Evolutionary conservation across 345 rosid genomes (phyloP).

Genomic region (Eucalyptus virginea): DNA sequence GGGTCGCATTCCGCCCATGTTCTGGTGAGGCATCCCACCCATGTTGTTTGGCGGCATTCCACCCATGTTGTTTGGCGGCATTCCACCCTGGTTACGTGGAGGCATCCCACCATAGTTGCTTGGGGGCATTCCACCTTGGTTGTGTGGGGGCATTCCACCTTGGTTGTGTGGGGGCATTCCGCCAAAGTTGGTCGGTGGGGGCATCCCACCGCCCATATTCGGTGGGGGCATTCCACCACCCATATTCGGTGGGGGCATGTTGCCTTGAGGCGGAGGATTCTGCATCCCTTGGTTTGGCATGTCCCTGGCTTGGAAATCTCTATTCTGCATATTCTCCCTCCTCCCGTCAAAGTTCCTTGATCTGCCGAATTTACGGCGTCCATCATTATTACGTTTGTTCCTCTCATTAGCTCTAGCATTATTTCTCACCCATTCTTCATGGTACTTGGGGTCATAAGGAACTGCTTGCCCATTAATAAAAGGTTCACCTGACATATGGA

Average conservation of each 20-base stretch:
- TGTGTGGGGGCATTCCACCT: background rate
- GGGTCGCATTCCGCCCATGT: slow-evolving; percentile 7
- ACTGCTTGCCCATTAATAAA: slow-evolving; percentile 92
- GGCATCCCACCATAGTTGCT: background rate
- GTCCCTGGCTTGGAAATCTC: background rate
- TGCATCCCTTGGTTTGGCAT: background rate
- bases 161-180: background rate
- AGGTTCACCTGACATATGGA: slow-evolving; percentile 65
- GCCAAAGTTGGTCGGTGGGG: background rate
- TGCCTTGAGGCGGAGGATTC: background rate
- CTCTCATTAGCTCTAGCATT: slow-evolving; percentile 81
- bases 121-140: slow-evolving; percentile 9
- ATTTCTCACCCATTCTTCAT: slow-evolving; percentile 97
- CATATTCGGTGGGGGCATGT: background rate
- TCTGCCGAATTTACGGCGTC: slow-evolving; percentile 65
- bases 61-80: background rate
- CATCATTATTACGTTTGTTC: slow-evolving; percentile 73
- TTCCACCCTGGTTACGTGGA: background rate
- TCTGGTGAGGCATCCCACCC: slow-evolving; percentile 3
- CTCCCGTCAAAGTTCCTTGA: slow-evolving; percentile 90
- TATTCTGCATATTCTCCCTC: slow-evolving; percentile 43
- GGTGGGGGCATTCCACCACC: background rate
- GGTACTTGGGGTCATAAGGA: slow-evolving; percentile 93
- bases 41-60: background rate
- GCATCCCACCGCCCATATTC: background rate